Base-by-base conservation (phyloP, 495 filamentous ascomycete species). In the Barbatosphaeria neglecta region DNA sequence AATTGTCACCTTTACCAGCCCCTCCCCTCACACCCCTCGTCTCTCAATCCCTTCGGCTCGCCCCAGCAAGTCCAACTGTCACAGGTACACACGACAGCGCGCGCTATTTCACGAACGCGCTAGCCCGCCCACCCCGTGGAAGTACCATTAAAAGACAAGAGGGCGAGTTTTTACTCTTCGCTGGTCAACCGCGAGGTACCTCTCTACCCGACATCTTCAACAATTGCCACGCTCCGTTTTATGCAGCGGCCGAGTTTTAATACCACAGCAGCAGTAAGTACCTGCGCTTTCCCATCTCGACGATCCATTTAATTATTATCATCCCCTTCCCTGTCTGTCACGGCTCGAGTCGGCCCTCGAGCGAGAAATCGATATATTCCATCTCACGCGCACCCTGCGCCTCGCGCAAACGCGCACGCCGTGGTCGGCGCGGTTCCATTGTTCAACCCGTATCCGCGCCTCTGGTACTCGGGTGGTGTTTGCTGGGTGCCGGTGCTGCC, bases 121-220 rank as follows among this genome's bases (percentile, higher is more conserved):
- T 35, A 35, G 31, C 31, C 31, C 15, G 13, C 31, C 9, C 31
- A n/a, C 31, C 13, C 13, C 4, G 15, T 15, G 4, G 31, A n/a
- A n/a, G 31, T 35, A n/a, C 31, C 31, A n/a, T n/a, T 35, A 35
- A 35, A n/a, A 15, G 2, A 35, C 10, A n/a, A 35, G 1, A 35
- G 31, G 13, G 9, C 46, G 48, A 49, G 55, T 54, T 47, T 23
- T 55, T n/a, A n/a, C n/a, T n/a, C n/a, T n/a, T 33, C 40, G 48
- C 50, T 49, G 50, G 54, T 62, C 56, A 58, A 52, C 55, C 40
- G 13, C 50, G 50, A 45, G 50, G 31, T 35, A 35, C 31, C 13
- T 35, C 31, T 4, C 13, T 59, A 57, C 49, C 43, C 31, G 27
- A 13, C 8, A 8, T 31, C 27, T 31, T 31, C 48, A 50, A 49